Evolutionary conservation across 106 monocot species (phyloP).

Genomic region (Dioscorea zingiberensis): DNA sequence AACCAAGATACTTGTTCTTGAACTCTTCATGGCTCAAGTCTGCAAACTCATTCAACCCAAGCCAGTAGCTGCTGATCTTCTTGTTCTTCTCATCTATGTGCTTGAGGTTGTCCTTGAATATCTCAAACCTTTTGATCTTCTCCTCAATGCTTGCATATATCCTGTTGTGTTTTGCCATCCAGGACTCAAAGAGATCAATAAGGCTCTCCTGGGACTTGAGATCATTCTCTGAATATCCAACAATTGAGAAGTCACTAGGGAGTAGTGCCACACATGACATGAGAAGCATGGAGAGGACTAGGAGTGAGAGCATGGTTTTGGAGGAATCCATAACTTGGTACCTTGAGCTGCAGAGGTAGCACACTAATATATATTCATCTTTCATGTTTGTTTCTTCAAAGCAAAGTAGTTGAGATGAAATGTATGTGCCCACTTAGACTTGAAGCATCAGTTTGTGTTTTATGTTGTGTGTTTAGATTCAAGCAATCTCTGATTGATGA

Average conservation of each 20-base stretch:
- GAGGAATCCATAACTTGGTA: background rate
- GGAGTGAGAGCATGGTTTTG: slow-evolving; percentile 11
- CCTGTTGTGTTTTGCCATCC: slow-evolving; percentile 28
- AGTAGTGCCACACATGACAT: background rate
- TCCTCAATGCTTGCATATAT: slow-evolving; percentile 25
- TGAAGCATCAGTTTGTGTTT: no score
- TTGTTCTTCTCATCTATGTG: slow-evolving; percentile 36
- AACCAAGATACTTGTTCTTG: slow-evolving; percentile 31
- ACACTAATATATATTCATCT: no score
- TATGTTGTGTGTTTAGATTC: no score
- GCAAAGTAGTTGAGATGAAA: no score
- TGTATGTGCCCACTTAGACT: no score
- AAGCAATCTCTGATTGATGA: no score
- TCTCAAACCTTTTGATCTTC: slow-evolving; percentile 26
- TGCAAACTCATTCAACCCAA: slow-evolving; percentile 39
- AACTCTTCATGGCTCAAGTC: slow-evolving; percentile 47
- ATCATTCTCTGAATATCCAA: slow-evolving; percentile 30
- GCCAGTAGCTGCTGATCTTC: slow-evolving; percentile 28
- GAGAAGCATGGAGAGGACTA: background rate
- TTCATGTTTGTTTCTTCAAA: no score
- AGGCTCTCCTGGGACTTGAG: slow-evolving; percentile 20
- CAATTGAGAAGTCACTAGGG: slow-evolving; percentile 29
- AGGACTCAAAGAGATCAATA: slow-evolving; percentile 28
- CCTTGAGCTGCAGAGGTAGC: no score
- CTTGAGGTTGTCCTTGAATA: slow-evolving; percentile 39